Base-by-base conservation (phyloP, 2,329 filamentous ascomycete species). In the Onygenales sp. region DNA sequence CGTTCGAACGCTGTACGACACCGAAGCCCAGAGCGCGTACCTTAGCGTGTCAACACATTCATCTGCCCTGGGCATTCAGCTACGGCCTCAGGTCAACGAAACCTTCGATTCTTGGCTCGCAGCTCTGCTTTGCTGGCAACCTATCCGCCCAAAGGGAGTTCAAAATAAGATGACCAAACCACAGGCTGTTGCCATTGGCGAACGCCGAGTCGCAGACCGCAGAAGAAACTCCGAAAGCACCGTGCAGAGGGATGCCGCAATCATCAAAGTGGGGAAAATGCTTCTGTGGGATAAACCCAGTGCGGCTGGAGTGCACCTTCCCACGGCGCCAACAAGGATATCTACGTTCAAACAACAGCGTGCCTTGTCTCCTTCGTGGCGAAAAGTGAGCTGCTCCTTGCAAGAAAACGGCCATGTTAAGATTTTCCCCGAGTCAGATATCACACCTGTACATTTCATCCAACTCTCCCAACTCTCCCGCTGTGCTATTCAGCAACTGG, bases 381-480 rank as follows among this genome's bases (percentile, higher is more conserved):
- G 87, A 62, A 82, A 82, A 58, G 89, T 97, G 3, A 96, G 90
- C 33, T 96, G 91, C 68, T 94, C 93, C 14, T 76, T 98, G 27
- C 88, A 95, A 60, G 93, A 97, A 65, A 95, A 95, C 62, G 93
- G 93, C 54, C 88, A 94, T 65, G 85, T 98, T 65, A 95, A 92
- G 64, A 79, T 98, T 9, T 85, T 93, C 68, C 87, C 87, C 1
- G 92, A 96, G 62, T 85, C 87, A 52, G 91, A 95, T 60, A 84
- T 87, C 46, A 83, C 84, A 0, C 77, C 94, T 7, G 77, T 97
- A 13, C 87, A 87, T 32, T 82, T 90, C 46, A 86, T 97, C 51
- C 89, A 95, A 62, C 77, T 98, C 4, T 88, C 89, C 10, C 88
- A 95, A 62, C 77, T 98, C 6, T 93, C 90, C 14, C 82, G 93